Conservation (phyloP, 2,329 filamentous ascomycete species). For the Penicillium italicum region DNA sequence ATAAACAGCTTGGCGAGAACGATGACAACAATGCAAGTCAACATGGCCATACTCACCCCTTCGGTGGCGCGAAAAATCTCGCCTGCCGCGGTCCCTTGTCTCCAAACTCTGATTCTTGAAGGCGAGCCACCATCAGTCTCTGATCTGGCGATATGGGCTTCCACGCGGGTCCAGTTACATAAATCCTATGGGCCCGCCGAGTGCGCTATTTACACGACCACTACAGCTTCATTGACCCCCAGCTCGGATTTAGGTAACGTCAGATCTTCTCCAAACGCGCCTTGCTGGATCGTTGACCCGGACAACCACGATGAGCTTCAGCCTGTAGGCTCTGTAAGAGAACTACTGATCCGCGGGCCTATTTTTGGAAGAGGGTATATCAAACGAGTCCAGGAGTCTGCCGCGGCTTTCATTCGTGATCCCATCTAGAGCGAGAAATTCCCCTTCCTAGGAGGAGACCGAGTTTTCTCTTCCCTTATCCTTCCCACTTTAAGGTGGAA, state of each 20-base stretch:
- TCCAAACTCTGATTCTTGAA: slow-evolving; percentile 2
- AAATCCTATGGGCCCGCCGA: slow-evolving; percentile 3
- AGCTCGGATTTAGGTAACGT: slow-evolving; percentile 1
- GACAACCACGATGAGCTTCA: slow-evolving; percentile 2
- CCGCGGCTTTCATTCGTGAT: neutral
- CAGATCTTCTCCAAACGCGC: neutral
- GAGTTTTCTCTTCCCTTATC: neutral
- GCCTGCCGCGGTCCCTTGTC: neutral
- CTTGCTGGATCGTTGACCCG: slow-evolving; percentile 3
- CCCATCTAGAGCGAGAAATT: neutral
- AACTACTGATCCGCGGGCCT: slow-evolving; percentile 5
- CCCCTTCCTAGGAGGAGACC: neutral
- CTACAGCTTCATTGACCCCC: neutral
- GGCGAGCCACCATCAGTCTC: neutral
- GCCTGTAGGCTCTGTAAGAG: slow-evolving; percentile 2
- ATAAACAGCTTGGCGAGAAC: neutral
- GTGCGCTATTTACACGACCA: slow-evolving; percentile 1
- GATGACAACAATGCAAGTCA: neutral
- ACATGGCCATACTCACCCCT: slow-evolving; percentile 5
- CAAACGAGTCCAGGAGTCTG: neutral
- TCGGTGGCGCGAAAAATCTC: slow-evolving; percentile 1
- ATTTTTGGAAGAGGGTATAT: slow-evolving; percentile 8
- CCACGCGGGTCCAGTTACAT: neutral
- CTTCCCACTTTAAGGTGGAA: neutral
- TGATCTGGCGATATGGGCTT: slow-evolving; percentile 4